A percentile compares a stretch with the other conserved stretches of the same genome.
Conservation (phyloP, 768 basidiomycete genomes). For the Hydnum rufescens region DNA sequence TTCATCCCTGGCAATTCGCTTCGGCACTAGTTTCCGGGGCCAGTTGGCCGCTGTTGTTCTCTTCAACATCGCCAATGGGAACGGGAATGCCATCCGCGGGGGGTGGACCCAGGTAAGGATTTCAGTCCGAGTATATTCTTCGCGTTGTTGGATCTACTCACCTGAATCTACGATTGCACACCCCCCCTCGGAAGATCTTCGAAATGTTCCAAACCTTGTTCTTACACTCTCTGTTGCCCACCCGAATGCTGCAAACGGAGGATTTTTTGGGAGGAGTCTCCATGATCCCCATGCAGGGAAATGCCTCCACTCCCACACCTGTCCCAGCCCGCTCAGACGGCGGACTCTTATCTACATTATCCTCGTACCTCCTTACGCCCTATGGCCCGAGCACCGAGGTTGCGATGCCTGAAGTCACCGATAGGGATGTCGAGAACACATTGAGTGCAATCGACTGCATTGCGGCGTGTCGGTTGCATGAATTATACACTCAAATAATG, state of each 20-base stretch:
- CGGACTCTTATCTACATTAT: conserved; percentile 83
- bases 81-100: conserved; percentile 81
- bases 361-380: conserved; percentile 91
- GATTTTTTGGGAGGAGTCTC: conserved; percentile 93
- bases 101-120: conserved; percentile 70
- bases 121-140: conserved; percentile 1
- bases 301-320: conserved; percentile 35
- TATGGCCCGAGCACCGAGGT: conserved; percentile 60
- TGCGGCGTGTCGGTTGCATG: conserved; percentile 79
- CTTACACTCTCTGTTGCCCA: conserved; percentile 78
- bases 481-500: conserved; percentile 87
- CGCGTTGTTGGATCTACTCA: neutral
- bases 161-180: too few relatives aligned
- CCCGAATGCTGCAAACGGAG: conserved; percentile 87
- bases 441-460: conserved; percentile 92
- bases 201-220: conserved; percentile 98
- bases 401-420: conserved; percentile 70
- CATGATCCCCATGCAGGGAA: conserved; percentile 74
- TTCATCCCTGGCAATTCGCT: conserved; percentile 77
- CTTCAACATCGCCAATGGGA: conserved; percentile 94
- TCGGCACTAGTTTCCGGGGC: conserved; percentile 87
- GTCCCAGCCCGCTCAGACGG: conserved; percentile 40
- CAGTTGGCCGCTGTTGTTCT: conserved; percentile 93
- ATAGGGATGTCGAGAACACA: conserved; percentile 82
- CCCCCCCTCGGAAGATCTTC: conserved; percentile 76